phyloP scores from a whole-genome alignment of 441 rosid species.

The Gossypium aridum region DNA sequence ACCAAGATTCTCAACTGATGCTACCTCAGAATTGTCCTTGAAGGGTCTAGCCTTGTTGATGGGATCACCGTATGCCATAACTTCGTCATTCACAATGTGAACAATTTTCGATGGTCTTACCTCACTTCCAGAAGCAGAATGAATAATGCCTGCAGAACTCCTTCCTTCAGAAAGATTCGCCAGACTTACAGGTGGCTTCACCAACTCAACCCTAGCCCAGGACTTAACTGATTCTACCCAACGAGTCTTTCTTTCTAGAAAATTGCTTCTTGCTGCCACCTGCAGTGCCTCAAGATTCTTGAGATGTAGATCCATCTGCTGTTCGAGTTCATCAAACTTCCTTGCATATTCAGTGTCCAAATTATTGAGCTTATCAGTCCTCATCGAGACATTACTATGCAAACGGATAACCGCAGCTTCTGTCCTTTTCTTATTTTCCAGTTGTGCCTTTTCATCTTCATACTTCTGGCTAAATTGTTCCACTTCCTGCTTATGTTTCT shows the following conservation, averaged over 20 bases:
- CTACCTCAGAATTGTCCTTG: conserved; percentile 14
- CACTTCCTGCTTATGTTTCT: conserved; percentile 36
- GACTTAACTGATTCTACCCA: conserved; percentile 43
- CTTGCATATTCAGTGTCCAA: conserved; percentile 41
- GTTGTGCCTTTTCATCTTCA: conserved; percentile 35
- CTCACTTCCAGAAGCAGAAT: conserved; percentile 2
- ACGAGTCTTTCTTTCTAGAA: conserved; percentile 35
- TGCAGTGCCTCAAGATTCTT: conserved; percentile 37
- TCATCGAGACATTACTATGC: conserved; percentile 24
- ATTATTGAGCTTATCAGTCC: conserved; percentile 38
- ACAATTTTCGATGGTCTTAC: conserved; percentile 14
- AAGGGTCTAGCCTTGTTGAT: conserved; percentile 1
- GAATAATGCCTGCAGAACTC: conserved; percentile 1
- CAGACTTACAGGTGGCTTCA: conserved; percentile 18
- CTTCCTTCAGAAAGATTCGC: conserved; percentile 4
- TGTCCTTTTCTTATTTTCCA: conserved; percentile 32
- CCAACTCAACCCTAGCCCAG: conserved; percentile 39
- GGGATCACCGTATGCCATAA: conserved; percentile 15
- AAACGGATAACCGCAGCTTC: conserved; percentile 52
- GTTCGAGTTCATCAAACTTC: conserved; percentile 36
- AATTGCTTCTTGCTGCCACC: conserved; percentile 33
- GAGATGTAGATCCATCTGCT: conserved; percentile 25
- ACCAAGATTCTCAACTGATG: conserved; percentile 7
- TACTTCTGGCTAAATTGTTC: conserved; percentile 25
- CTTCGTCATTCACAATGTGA: conserved; percentile 18